Evolutionary conservation across 345 rosid species (phyloP), one percentile per base, ranked within the genome.

Genomic region (Rhodomyrtus tomentosa): DNA sequence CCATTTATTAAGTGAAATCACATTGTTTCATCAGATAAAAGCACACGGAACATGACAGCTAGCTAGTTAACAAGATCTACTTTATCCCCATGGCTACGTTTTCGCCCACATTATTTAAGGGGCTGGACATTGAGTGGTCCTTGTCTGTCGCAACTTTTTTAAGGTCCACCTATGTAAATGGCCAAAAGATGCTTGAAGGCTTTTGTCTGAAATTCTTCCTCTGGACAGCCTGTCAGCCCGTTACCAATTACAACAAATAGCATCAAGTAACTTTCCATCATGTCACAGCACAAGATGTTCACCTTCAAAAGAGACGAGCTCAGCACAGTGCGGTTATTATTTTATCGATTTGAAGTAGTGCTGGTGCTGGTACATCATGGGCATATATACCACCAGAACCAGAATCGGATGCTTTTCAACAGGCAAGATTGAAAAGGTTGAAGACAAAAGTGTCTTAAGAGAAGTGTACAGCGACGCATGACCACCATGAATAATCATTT

Each of bases 181-280:
- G 22, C 79, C 45, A 68, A 68, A 68, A 68, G 79, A 68, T 68
- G 45, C 9, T 68, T 68, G 45, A 21, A 80, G 27, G 73, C 21
- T 48, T 13, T 32, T 48, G 50, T 45, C 81, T 52, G 55, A 36
- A 76, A 80, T 72, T 83, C 51, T 80, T 56, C 85, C 55, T 58
- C 29, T 49, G 84, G 90, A 86, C 90, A 88, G 80, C 84, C 88
- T 89, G 81, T 85, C 83, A 86, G 21, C 79, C 45, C 79, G 1
- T 68, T 55, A 55, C 5, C 55, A 24, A 53, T 84, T 85, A 84
- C 62, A 81, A 84, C 7, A 25, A 52, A 84, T 89, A 86, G 68
- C 87, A 84, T 84, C 84, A 87, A 29, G 50, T 29, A 27, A 50
- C 55, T 50, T 81, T 50, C 83, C 83, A 50, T 81, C 83, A 13